These are phyloP conservation scores for Eucalyptus globulus DNA, from an alignment of 345 rosid species.

Conservation along the genomic window DNA sequence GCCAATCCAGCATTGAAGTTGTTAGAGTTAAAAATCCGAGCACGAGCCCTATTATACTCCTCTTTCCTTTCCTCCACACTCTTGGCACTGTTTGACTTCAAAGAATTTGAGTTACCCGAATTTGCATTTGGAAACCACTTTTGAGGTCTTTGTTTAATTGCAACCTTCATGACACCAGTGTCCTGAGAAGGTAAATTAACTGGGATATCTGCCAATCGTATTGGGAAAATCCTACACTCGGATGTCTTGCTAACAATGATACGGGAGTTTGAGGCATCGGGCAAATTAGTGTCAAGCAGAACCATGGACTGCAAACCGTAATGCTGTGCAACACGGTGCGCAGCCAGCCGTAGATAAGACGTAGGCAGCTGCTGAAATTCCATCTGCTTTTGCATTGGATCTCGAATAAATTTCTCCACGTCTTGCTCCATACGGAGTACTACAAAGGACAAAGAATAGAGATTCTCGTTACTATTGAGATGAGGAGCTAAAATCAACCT, in stretches of 20 bases:
- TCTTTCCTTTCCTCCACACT: slow-evolving; percentile 86
- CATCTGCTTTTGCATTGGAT: slow-evolving; percentile 47
- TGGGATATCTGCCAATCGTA: slow-evolving; percentile 73
- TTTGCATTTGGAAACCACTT: slow-evolving; percentile 17
- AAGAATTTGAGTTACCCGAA: slow-evolving; percentile 25
- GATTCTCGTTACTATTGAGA: background rate
- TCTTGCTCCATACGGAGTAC: slow-evolving; percentile 85
- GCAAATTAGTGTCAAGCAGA: slow-evolving; percentile 44
- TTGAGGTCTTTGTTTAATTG: slow-evolving; percentile 73
- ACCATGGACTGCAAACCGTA: slow-evolving; percentile 78
- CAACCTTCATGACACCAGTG: slow-evolving; percentile 39
- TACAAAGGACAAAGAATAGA: slow-evolving; percentile 2
- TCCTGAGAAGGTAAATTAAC: slow-evolving; percentile 54
- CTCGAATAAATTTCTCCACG: slow-evolving; percentile 53
- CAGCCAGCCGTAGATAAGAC: slow-evolving; percentile 70
- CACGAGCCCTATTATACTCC: slow-evolving; percentile 75
- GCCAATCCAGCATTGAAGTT: slow-evolving; percentile 12
- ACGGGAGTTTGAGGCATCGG: slow-evolving; percentile 60
- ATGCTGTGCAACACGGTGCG: slow-evolving; percentile 84
- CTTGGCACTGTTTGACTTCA: slow-evolving; percentile 35
- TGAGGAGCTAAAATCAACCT: background rate
- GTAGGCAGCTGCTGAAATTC: slow-evolving; percentile 82
- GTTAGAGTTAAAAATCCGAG: slow-evolving; percentile 55
- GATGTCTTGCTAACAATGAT: slow-evolving; percentile 64
- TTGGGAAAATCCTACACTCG: slow-evolving; percentile 37